A percentile compares a stretch with the other conserved stretches of the same genome.
These are phyloP conservation scores for Globisporangium sylvaticum DNA, from an alignment of 352 stramenopile genomes.

Conservation along the genomic window DNA sequence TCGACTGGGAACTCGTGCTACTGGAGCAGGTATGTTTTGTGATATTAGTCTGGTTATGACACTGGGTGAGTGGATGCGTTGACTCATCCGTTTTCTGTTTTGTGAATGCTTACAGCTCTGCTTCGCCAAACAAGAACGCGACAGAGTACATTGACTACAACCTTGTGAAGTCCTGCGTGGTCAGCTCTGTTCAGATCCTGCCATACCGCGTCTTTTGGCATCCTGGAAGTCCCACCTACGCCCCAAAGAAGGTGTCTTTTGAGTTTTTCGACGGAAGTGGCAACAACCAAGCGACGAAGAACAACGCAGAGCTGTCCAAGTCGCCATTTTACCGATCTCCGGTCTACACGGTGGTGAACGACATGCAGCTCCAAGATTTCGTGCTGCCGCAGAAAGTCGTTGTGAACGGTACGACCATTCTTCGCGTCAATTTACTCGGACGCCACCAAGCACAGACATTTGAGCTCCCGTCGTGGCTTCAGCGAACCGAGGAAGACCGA, in stretches of 20 bases:
- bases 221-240: constrained; percentile 69
- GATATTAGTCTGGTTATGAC: neutral
- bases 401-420: constrained; percentile 30
- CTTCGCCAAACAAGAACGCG: constrained; percentile 52
- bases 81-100: neutral
- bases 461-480: constrained; percentile 48
- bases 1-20: constrained; percentile 74
- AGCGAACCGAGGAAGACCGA: constrained; percentile 34
- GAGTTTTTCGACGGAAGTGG: constrained; percentile 48
- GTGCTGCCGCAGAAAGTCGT: constrained; percentile 45
- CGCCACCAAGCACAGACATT: constrained; percentile 75
- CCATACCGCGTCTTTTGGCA: constrained; percentile 83
- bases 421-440: constrained; percentile 61
- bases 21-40: constrained; percentile 61
- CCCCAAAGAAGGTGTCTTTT: constrained; percentile 59
- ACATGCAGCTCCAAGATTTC: constrained; percentile 71
- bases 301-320: neutral
- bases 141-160: constrained; percentile 76
- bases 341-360: constrained; percentile 54
- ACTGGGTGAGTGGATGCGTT: neutral
- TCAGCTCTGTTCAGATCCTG: constrained; percentile 61
- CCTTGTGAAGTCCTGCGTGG: constrained; percentile 47
- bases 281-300: neutral
- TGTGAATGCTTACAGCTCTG: constrained; percentile 30
- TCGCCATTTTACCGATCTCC: constrained; percentile 52